These are phyloP conservation scores for Globisporangium carolinianum DNA, from an alignment of 352 stramenopile species.

Conservation along the genomic window DNA sequence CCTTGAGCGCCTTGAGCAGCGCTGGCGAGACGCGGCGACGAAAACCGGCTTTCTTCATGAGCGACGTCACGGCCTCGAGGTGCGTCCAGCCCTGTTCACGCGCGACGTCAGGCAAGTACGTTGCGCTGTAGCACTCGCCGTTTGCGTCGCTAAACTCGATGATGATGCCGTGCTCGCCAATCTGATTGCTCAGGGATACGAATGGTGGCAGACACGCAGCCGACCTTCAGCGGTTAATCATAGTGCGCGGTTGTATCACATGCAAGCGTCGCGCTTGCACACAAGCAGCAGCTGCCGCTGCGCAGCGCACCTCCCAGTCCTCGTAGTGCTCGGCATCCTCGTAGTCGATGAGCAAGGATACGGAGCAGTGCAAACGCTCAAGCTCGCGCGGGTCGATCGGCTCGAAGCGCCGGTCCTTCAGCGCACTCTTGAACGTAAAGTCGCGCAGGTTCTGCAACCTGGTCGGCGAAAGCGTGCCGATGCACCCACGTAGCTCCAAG, in stretches of 20 bases:
- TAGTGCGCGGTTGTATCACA: too few species aligned
- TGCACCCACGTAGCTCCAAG: constrained; percentile 59
- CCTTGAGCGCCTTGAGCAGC: constrained; percentile 58
- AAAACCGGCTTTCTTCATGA: constrained; percentile 77
- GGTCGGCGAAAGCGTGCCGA: constrained; percentile 67
- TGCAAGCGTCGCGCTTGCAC: too few species aligned
- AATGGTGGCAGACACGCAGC: too few species aligned
- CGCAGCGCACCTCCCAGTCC: constrained; percentile 59
- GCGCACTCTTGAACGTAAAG: constrained; percentile 79
- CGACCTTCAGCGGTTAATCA: too few species aligned
- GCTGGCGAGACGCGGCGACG: constrained; percentile 37
- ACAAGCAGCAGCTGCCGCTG: not conserved
- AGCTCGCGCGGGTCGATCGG: constrained; percentile 66
- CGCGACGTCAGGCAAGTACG: constrained; percentile 73
- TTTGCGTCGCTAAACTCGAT: constrained; percentile 62
- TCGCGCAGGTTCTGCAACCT: constrained; percentile 59
- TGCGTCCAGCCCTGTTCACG: constrained; percentile 71
- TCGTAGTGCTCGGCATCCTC: constrained; percentile 66
- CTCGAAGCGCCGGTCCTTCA: constrained; percentile 71
- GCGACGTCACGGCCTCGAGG: constrained; percentile 63
- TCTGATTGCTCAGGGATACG: constrained; percentile 15
- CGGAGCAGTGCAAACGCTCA: constrained; percentile 58
- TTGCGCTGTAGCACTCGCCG: constrained; percentile 54
- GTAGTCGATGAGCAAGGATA: constrained; percentile 81
- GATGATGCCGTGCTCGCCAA: constrained; percentile 73